phyloP scores from a whole-genome alignment of 2,329 filamentous ascomycete genomes.

The Ceratocystis papillata region DNA sequence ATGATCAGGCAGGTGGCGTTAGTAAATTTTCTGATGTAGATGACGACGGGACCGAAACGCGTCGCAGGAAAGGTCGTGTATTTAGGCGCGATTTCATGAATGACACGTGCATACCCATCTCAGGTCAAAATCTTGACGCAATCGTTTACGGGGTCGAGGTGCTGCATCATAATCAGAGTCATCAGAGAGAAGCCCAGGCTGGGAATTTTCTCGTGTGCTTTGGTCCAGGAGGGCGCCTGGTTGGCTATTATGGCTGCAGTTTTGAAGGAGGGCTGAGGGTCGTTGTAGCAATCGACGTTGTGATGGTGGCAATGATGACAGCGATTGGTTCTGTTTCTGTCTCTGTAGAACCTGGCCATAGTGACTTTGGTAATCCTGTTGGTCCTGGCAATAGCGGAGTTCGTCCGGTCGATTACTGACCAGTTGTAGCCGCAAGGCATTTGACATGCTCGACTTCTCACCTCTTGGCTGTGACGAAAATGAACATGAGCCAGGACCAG shows the following conservation, averaged over 20 bases:
- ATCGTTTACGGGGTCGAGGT: constrained; percentile 12
- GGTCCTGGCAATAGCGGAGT: background rate
- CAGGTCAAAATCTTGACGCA: background rate
- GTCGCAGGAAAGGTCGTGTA: background rate
- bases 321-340: background rate
- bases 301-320: background rate
- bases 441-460: background rate
- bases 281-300: background rate
- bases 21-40: background rate
- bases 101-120: constrained; percentile 14
- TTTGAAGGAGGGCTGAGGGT: background rate
- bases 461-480: too few relatives aligned
- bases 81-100: background rate
- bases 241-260: background rate
- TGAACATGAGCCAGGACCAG: background rate
- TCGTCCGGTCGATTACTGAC: background rate
- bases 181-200: background rate
- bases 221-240: background rate
- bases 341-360: background rate
- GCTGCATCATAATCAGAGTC: background rate
- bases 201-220: background rate
- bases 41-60: background rate
- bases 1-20: background rate
- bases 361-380: background rate
- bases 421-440: background rate